Conservation (phyloP, 495 filamentous ascomycete genomes). For the Symbiotaphrina buchneri region DNA sequence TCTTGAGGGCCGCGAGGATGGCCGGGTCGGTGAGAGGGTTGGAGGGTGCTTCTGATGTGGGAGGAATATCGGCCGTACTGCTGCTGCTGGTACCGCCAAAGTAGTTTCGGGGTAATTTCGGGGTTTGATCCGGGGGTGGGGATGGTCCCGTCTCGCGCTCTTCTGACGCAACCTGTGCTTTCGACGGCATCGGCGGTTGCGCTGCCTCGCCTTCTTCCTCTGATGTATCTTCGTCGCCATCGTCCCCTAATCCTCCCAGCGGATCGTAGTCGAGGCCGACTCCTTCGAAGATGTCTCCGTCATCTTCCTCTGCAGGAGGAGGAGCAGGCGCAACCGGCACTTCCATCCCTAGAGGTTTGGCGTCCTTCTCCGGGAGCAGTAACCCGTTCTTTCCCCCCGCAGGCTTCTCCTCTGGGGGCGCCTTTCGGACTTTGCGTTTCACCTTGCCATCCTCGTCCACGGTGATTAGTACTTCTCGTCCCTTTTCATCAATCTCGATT, state of each 20-base stretch:
- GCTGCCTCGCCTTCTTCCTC: conserved; percentile 19
- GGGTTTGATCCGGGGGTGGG: background rate
- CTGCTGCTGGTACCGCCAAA: conserved; percentile 10
- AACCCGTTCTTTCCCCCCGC: conserved; percentile 21
- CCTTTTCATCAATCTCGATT: conserved; percentile 52
- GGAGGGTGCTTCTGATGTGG: conserved; percentile 16
- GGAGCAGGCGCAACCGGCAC: conserved; percentile 32
- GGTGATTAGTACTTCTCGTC: conserved; percentile 66
- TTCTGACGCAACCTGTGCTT: conserved; percentile 9
- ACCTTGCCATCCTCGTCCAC: conserved; percentile 72
- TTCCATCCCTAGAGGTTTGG: conserved; percentile 54
- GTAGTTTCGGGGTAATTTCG: conserved; percentile 8
- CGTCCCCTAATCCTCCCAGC: conserved; percentile 43
- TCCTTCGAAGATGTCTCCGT: conserved; percentile 66
- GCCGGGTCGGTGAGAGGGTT: conserved; percentile 48
- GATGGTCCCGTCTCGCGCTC: conserved; percentile 5
- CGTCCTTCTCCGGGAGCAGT: conserved; percentile 40
- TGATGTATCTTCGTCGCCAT: conserved; percentile 14
- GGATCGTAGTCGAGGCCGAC: conserved; percentile 78
- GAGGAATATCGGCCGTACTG: conserved; percentile 13
- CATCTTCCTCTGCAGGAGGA: conserved; percentile 23
- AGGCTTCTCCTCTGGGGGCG: conserved; percentile 11
- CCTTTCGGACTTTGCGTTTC: conserved; percentile 57
- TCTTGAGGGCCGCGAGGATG: conserved; percentile 65
- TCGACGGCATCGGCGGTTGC: conserved; percentile 7